A percentile compares a stretch with the other conserved stretches of the same genome.
phyloP scores from a whole-genome alignment of 495 filamentous ascomycete species.

The Immersiella caudata region DNA sequence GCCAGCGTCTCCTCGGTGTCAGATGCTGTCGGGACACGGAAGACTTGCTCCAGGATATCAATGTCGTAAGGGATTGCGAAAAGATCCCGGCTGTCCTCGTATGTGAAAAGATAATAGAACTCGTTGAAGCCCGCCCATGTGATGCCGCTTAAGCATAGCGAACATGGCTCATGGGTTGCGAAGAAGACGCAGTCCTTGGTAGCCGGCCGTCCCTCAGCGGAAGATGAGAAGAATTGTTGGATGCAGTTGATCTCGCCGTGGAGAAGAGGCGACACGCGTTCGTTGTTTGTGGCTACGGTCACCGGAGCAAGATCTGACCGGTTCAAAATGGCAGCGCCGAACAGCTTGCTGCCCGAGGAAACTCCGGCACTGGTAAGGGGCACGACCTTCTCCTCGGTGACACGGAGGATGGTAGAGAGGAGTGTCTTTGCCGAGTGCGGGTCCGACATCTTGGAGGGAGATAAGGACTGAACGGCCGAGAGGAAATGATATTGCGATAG shows the following conservation, averaged over 20 bases:
- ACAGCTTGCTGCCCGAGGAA: slow-evolving; percentile 44
- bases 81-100: slow-evolving; percentile 46
- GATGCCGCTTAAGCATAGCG: slow-evolving; percentile 45
- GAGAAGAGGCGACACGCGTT: slow-evolving; percentile 40
- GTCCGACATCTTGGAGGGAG: slow-evolving; percentile 22
- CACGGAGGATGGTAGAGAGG: slow-evolving; percentile 36
- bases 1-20: slow-evolving; percentile 32
- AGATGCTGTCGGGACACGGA: slow-evolving; percentile 36
- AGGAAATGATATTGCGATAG: too few relatives aligned
- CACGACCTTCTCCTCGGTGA: slow-evolving; percentile 38
- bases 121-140: slow-evolving; percentile 49
- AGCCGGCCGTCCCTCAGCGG: slow-evolving; percentile 27
- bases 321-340: slow-evolving; percentile 45
- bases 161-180: slow-evolving; percentile 48
- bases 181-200: slow-evolving; percentile 47
- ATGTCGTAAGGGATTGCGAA: slow-evolving; percentile 48
- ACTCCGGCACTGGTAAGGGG: slow-evolving; percentile 42
- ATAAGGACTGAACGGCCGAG: too few relatives aligned
- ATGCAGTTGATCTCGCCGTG: slow-evolving; percentile 53
- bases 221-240: slow-evolving; percentile 42
- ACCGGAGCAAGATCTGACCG: slow-evolving; percentile 31
- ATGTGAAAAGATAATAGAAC: slow-evolving; percentile 50
- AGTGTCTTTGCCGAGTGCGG: slow-evolving; percentile 31
- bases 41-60: slow-evolving; percentile 46
- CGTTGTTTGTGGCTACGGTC: slow-evolving; percentile 45